phyloP scores from a whole-genome alignment of 1,139 yeast species.

The Pichia sp. region DNA sequence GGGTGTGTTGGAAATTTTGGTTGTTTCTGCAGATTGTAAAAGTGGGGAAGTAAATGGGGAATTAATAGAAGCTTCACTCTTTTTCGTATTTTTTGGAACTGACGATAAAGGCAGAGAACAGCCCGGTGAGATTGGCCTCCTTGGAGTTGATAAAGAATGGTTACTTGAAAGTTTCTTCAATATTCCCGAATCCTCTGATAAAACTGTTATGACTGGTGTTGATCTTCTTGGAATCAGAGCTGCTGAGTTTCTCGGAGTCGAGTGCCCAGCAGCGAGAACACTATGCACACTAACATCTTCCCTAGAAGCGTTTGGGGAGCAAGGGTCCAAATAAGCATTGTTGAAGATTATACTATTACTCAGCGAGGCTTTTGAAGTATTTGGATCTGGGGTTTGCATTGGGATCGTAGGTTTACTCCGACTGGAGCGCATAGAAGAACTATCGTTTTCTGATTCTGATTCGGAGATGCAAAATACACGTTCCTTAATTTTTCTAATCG shows the following conservation, averaged over 20 bases:
- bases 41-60: conserved; percentile 48
- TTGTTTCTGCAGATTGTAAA: conserved; percentile 26
- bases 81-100: conserved; percentile 39
- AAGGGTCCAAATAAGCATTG: conserved; percentile 39
- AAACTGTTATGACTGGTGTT: conserved; percentile 25
- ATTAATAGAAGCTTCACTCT: conserved; percentile 20
- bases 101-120: conserved; percentile 49
- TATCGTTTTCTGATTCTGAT: conserved; percentile 21
- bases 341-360: conserved; percentile 34
- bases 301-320: conserved; percentile 20
- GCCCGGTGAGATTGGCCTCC: conserved; percentile 51
- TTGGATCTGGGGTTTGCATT: conserved; percentile 6
- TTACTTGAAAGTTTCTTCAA: conserved; percentile 3
- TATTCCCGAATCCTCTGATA: conserved; percentile 6
- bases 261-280: conserved; percentile 27
- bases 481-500: conserved; percentile 50
- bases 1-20: conserved; percentile 7
- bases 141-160: conserved; percentile 13
- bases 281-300: conserved; percentile 9
- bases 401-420: background rate
- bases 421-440: conserved; percentile 7
- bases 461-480: conserved; percentile 32
- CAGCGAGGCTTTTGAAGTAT: conserved; percentile 15
- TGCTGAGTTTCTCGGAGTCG: conserved; percentile 34
- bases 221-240: conserved; percentile 19